Evolutionary conservation across 495 filamentous ascomycete species (phyloP).

Genomic region (Aspergillus sclerotiicarbonarius): DNA sequence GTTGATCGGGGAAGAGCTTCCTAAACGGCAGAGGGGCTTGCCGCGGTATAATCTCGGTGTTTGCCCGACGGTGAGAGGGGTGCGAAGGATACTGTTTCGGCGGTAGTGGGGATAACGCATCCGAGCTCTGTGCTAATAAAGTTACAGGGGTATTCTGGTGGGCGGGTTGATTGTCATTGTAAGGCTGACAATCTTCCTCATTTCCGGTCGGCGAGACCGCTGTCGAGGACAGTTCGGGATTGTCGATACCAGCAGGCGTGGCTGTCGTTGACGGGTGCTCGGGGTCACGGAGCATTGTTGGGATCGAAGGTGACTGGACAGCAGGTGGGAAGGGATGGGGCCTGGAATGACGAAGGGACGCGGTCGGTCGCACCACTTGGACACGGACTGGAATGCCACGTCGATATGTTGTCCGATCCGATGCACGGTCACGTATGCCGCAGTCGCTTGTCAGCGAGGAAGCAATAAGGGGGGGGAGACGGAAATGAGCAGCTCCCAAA

Average conservation of each 20-base stretch:
- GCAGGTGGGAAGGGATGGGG: conserved; percentile 10
- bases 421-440: conserved; percentile 20
- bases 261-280: conserved; percentile 20
- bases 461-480: conserved; percentile 17
- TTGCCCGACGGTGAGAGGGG: conserved; percentile 40
- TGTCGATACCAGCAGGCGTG: conserved; percentile 16
- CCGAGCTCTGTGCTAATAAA: conserved; percentile 19
- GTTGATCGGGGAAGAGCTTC: conserved; percentile 21
- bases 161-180: conserved; percentile 16
- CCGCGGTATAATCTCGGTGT: conserved; percentile 40
- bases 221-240: conserved; percentile 11
- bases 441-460: conserved; percentile 12
- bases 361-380: conserved; percentile 24
- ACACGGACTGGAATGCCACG: conserved; percentile 37
- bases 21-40: conserved; percentile 21
- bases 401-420: conserved; percentile 29
- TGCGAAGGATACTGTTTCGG: conserved; percentile 22
- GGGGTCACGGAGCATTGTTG: conserved; percentile 20
- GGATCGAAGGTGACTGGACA: conserved; percentile 18
- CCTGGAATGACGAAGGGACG: conserved; percentile 23
- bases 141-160: conserved; percentile 16
- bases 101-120: conserved; percentile 15
- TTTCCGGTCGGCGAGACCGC: conserved; percentile 8
- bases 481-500: conserved; percentile 14
- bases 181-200: conserved; percentile 14